These are phyloP conservation scores for Delonix regia DNA, from an alignment of 306 rosid species.

Conservation along the genomic window DNA sequence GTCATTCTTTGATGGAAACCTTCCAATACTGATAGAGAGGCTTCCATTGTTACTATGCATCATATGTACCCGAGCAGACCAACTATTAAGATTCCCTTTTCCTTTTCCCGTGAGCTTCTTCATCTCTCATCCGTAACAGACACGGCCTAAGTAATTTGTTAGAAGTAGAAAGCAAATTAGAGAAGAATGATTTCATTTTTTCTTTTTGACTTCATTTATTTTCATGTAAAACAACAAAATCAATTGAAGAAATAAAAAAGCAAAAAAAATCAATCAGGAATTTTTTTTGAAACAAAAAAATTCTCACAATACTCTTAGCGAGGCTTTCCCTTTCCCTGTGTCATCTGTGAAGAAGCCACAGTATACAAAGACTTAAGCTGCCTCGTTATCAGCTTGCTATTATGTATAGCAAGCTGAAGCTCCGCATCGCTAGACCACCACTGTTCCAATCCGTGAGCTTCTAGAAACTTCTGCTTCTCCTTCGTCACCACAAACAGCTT, in stretches of 20 bases:
- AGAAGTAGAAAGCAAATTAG: not conserved
- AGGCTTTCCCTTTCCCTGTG: constrained; percentile 47
- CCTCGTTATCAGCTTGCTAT: constrained; percentile 82
- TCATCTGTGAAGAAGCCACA: constrained; percentile 48
- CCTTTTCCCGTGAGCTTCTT: too few species aligned
- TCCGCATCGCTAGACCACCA: constrained; percentile 95
- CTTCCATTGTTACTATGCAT: too few species aligned
- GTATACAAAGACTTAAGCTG: constrained; percentile 79
- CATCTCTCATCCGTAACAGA: too few species aligned
- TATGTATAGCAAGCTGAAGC: constrained; percentile 74
- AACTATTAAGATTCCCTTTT: too few species aligned
- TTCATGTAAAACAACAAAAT: constrained; percentile 10
- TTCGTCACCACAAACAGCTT: constrained; percentile 80
- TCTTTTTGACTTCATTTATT: constrained; percentile 12
- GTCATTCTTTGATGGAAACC: too few species aligned
- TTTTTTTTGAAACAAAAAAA: too few species aligned
- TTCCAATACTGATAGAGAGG: too few species aligned
- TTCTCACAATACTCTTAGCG: constrained; percentile 26
- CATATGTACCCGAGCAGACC: too few species aligned
- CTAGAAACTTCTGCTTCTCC: constrained; percentile 89
- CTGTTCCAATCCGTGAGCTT: constrained; percentile 94
- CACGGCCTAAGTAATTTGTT: too few species aligned
- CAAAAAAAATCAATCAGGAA: too few species aligned
- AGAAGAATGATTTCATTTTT: constrained; percentile 29
- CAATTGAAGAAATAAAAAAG: not conserved